A percentile compares a stretch with the other conserved stretches of the same genome.
These are phyloP conservation scores for Penicillium sp. DNA, from an alignment of 2,329 filamentous ascomycete species.

Conservation along the genomic window DNA sequence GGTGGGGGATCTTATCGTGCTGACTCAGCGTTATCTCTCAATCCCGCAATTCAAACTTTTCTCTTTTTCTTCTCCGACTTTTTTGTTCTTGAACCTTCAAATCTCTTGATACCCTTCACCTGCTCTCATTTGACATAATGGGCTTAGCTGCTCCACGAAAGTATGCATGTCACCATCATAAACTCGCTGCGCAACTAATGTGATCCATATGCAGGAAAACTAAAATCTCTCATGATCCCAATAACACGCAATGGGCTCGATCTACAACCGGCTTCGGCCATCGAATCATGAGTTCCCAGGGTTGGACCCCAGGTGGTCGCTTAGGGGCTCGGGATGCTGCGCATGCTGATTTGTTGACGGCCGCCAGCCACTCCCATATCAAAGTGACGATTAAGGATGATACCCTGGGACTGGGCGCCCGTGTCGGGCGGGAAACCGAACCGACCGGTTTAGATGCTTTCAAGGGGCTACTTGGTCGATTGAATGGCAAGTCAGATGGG, in stretches of 20 bases:
- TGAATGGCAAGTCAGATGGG: constrained; percentile 85
- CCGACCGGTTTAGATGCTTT: constrained; percentile 85
- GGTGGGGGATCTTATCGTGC: constrained; percentile 18
- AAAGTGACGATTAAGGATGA: constrained; percentile 85
- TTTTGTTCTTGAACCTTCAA: background rate
- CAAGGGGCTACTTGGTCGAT: constrained; percentile 77
- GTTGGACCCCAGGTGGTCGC: constrained; percentile 83
- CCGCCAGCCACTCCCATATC: constrained; percentile 81
- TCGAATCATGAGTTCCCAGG: constrained; percentile 81
- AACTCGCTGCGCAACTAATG: background rate
- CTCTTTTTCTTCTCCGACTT: background rate
- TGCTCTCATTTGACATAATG: constrained; percentile 47
- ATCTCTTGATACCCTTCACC: background rate
- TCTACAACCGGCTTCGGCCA: constrained; percentile 84
- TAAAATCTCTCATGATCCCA: constrained; percentile 87
- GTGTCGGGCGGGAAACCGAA: constrained; percentile 68
- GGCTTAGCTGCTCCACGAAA: constrained; percentile 68
- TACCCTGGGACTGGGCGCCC: constrained; percentile 83
- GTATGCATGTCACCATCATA: constrained; percentile 45
- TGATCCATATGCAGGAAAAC: constrained; percentile 48
- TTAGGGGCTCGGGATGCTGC: constrained; percentile 75
- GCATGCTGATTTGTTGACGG: constrained; percentile 74
- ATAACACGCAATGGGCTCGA: constrained; percentile 90
- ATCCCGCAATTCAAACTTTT: constrained; percentile 8
- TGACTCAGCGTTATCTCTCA: constrained; percentile 15